Percentiles rank a stretch among this genome's conserved stretches.
These are phyloP conservation scores for Wickerhamomyces tratensis DNA, from an alignment of 805 yeast genomes.

Conservation along the genomic window DNA sequence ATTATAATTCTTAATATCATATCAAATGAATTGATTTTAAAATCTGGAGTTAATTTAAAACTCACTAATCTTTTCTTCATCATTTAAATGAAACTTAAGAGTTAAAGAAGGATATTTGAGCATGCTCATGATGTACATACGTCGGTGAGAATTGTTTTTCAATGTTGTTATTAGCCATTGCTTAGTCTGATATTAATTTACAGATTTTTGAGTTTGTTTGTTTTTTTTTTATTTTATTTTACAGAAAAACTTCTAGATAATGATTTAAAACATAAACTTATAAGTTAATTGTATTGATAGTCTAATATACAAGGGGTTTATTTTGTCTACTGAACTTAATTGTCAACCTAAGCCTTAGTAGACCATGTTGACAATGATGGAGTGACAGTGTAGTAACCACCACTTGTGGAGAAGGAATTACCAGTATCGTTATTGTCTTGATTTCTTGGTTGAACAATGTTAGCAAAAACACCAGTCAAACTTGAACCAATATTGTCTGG, in stretches of 20 bases:
- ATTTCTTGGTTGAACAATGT: conserved; percentile 87
- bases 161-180: too few species aligned
- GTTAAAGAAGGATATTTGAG: too few species aligned
- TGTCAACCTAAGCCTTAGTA: conserved; percentile 31
- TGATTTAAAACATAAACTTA: too few species aligned
- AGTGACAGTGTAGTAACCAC: conserved; percentile 34
- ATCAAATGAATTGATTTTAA: conserved; percentile 5
- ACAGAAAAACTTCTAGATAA: too few species aligned
- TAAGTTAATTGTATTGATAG: too few species aligned
- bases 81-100: conserved; percentile 15
- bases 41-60: neutral
- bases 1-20: conserved; percentile 16
- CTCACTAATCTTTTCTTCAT: neutral
- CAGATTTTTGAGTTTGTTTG: too few species aligned
- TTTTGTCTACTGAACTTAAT: neutral
- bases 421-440: conserved; percentile 81
- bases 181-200: too few species aligned
- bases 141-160: too few species aligned
- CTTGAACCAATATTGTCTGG: conserved; percentile 20
- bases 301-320: too few species aligned
- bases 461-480: conserved; percentile 36
- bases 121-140: too few species aligned
- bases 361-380: conserved; percentile 46
- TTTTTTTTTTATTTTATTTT: too few species aligned
- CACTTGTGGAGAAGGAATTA: conserved; percentile 22